Percentiles rank a stretch among this genome's conserved stretches.
Conservation (phyloP, 2,329 filamentous ascomycete genomes). For the Pseudomassariella vexata region DNA sequence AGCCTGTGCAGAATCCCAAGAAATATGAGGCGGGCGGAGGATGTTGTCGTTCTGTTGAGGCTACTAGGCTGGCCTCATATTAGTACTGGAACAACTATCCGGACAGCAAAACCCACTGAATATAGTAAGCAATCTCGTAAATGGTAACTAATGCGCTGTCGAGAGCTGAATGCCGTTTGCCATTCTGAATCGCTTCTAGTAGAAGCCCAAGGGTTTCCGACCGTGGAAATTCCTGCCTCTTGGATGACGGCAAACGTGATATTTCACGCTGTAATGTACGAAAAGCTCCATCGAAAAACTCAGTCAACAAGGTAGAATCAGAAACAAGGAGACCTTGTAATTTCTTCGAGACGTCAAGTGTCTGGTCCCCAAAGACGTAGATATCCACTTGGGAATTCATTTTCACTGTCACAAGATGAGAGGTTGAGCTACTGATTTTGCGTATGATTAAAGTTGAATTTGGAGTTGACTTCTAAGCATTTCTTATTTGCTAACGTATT, state of each 20-base stretch:
- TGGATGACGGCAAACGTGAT: constrained; percentile 1
- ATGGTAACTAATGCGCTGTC: constrained; percentile 1
- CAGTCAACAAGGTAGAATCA: constrained; percentile 1
- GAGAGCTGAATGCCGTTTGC: background rate
- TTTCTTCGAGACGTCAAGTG: background rate
- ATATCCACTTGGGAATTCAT: background rate
- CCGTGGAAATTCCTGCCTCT: background rate
- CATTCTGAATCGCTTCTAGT: background rate
- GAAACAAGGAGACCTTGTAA: background rate
- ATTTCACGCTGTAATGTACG: background rate
- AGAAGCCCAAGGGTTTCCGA: background rate
- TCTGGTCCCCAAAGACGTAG: constrained; percentile 1
- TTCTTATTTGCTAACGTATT: too few species aligned
- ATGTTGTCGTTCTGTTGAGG: too few species aligned
- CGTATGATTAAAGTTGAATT: background rate
- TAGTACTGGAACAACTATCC: constrained; percentile 1
- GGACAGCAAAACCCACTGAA: background rate
- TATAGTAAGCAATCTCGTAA: constrained; percentile 1
- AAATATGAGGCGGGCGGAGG: too few species aligned
- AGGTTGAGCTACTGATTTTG: constrained; percentile 1
- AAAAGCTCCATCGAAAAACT: constrained; percentile 1
- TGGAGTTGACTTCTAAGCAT: background rate
- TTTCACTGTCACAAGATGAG: background rate
- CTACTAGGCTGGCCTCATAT: constrained; percentile 1
- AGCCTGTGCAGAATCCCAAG: too few species aligned